Evolutionary conservation across 2,329 filamentous ascomycete genomes (phyloP).

Genomic region (Fusarium heterosporum): DNA sequence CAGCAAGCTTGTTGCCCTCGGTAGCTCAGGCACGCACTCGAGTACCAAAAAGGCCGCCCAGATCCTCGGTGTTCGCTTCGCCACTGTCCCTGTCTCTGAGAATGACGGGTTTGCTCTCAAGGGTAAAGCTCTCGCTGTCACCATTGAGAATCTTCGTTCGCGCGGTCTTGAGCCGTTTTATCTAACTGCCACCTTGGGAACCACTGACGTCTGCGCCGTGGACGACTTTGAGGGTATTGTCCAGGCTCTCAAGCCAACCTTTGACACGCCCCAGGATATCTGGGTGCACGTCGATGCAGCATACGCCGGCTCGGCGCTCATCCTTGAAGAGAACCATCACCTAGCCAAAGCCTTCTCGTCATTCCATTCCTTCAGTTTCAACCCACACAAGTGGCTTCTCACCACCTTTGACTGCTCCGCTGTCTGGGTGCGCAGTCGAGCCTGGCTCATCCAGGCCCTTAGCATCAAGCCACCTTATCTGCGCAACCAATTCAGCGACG

Average conservation of each 20-base stretch:
- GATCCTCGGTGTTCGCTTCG: constrained; percentile 86
- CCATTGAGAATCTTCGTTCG: constrained; percentile 72
- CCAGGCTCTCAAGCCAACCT: constrained; percentile 53
- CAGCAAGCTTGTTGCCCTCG: constrained; percentile 77
- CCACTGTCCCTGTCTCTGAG: constrained; percentile 71
- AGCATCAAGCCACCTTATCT: constrained; percentile 85
- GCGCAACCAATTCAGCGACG: constrained; percentile 81
- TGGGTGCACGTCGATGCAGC: constrained; percentile 97
- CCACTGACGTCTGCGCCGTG: constrained; percentile 87
- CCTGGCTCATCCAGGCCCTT: constrained; percentile 82
- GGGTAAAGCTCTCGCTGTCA: constrained; percentile 68
- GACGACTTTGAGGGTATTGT: constrained; percentile 83
- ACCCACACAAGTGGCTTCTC: constrained; percentile 97
- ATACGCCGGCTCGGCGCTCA: constrained; percentile 87
- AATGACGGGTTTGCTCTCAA: constrained; percentile 78
- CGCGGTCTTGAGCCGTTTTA: constrained; percentile 87
- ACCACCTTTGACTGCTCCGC: constrained; percentile 91
- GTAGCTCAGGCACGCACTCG: constrained; percentile 83
- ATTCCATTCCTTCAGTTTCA: constrained; percentile 93
- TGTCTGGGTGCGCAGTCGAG: constrained; percentile 80
- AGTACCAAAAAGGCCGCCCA: constrained; percentile 88
- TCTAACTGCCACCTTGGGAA: constrained; percentile 84
- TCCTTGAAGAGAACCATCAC: constrained; percentile 83
- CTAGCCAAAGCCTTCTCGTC: constrained; percentile 69
- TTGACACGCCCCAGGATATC: constrained; percentile 61